These are phyloP conservation scores for Trichoderma polysporum DNA, from an alignment of 2,329 filamentous ascomycete genomes.

Conservation along the genomic window DNA sequence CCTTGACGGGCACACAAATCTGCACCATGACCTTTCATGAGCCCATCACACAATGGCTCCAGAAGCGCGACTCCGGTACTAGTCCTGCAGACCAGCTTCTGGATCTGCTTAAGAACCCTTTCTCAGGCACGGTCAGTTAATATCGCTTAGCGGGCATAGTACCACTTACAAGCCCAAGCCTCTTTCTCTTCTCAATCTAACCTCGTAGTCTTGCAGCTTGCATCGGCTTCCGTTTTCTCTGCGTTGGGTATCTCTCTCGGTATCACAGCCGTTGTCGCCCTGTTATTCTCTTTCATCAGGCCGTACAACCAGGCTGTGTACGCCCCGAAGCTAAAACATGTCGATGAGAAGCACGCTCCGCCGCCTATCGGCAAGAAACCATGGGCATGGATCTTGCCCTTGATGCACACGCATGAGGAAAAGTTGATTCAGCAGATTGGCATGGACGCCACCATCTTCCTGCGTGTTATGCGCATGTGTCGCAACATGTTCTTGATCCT, in stretches of 20 bases:
- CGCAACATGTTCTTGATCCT: constrained; percentile 82
- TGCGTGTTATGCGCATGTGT: constrained; percentile 87
- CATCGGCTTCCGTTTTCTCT: constrained; percentile 63
- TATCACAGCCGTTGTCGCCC: constrained; percentile 69
- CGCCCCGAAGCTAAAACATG: constrained; percentile 88
- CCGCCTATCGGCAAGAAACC: constrained; percentile 83
- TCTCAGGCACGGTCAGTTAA: constrained; percentile 43
- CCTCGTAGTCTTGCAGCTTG: constrained; percentile 28
- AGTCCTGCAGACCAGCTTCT: constrained; percentile 45
- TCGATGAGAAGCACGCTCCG: constrained; percentile 85
- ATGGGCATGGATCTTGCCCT: constrained; percentile 80
- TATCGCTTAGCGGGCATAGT: background rate
- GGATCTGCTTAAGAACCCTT: constrained; percentile 51
- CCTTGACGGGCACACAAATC: background rate
- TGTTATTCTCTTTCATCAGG: constrained; percentile 84
- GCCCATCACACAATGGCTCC: constrained; percentile 20
- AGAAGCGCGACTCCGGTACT: constrained; percentile 16
- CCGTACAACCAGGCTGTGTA: constrained; percentile 93
- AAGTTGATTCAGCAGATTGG: constrained; percentile 79
- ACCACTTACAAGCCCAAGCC: constrained; percentile 24
- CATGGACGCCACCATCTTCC: constrained; percentile 86
- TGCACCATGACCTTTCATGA: constrained; percentile 26
- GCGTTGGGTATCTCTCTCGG: constrained; percentile 79
- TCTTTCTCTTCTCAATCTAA: background rate
- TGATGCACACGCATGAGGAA: constrained; percentile 75